These are phyloP conservation scores for Pistacia integerrima DNA, from an alignment of 345 rosid genomes.

Conservation along the genomic window DNA sequence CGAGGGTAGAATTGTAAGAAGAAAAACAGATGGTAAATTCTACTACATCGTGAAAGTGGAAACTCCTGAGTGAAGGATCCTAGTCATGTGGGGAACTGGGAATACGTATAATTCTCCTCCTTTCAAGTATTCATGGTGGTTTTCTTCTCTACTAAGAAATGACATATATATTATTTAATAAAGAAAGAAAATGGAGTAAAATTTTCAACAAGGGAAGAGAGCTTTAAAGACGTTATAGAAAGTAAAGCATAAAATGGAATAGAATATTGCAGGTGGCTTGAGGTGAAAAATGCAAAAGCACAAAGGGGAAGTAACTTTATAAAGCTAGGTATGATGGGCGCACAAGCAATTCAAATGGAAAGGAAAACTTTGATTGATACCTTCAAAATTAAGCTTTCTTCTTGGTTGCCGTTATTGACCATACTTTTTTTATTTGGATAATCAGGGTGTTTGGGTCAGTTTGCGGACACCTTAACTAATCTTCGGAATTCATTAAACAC, in stretches of 20 bases:
- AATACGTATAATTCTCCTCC: too few relatives aligned
- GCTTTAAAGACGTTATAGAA: constrained; percentile 4
- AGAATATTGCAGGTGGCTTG: background rate
- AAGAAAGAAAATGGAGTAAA: constrained; percentile 1
- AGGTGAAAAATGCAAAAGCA: constrained; percentile 10
- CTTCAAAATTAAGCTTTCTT: constrained; percentile 4
- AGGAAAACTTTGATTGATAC: background rate
- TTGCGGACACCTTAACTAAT: too few relatives aligned
- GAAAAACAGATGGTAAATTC: too few relatives aligned
- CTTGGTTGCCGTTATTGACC: background rate
- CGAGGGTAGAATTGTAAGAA: constrained; percentile 18
- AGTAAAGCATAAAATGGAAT: constrained; percentile 24
- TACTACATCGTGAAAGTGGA: too few relatives aligned
- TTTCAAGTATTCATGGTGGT: background rate
- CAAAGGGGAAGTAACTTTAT: constrained; percentile 27
- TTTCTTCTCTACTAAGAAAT: constrained; percentile 57
- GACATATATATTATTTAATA: background rate
- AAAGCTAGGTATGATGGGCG: constrained; percentile 18
- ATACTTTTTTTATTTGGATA: too few relatives aligned
- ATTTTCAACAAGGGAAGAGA: constrained; percentile 5
- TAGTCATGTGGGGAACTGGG: too few relatives aligned
- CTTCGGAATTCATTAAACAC: too few relatives aligned
- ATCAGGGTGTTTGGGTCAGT: too few relatives aligned
- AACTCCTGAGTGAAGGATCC: too few relatives aligned
- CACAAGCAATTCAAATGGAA: constrained; percentile 24